A percentile compares a stretch with the other conserved stretches of the same genome.
Evolutionary conservation across 345 rosid genomes (phyloP).

Genomic region (Balakata baccata): DNA sequence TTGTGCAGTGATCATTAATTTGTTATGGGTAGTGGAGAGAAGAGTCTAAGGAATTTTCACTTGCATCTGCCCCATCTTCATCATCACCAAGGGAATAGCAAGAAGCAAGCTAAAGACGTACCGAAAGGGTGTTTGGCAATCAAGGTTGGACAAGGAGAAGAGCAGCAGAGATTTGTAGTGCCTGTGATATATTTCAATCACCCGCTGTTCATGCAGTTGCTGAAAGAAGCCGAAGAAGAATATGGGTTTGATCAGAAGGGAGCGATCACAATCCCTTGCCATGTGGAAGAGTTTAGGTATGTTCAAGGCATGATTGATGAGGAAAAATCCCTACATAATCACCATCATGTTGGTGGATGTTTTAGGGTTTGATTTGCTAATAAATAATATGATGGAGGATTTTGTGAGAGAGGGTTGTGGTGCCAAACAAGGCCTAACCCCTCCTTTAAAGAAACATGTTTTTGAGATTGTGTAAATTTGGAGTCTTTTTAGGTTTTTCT

Average conservation of each 20-base stretch:
- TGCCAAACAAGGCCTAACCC: constrained; percentile 39
- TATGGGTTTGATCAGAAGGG: constrained; percentile 34
- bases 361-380: constrained; percentile 43
- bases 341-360: constrained; percentile 45
- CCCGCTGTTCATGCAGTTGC: constrained; percentile 25
- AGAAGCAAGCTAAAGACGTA: constrained; percentile 21
- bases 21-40: constrained; percentile 44
- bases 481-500: neutral
- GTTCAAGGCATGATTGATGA: constrained; percentile 47
- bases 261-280: constrained; percentile 30
- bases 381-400: too few species aligned
- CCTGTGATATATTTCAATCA: constrained; percentile 34
- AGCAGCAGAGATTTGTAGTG: constrained; percentile 31
- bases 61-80: constrained; percentile 21
- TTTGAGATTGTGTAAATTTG: constrained; percentile 21
- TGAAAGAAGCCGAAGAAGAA: constrained; percentile 34
- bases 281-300: constrained; percentile 33
- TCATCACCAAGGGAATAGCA: neutral
- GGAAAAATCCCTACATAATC: constrained; percentile 49
- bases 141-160: constrained; percentile 28
- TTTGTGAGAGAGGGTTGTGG: constrained; percentile 21
- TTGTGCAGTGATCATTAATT: neutral
- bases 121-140: constrained; percentile 34
- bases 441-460: constrained; percentile 3
- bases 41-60: constrained; percentile 21